Conservation (phyloP, 2,329 filamentous ascomycete species). For the Mycogone perniciosa region DNA sequence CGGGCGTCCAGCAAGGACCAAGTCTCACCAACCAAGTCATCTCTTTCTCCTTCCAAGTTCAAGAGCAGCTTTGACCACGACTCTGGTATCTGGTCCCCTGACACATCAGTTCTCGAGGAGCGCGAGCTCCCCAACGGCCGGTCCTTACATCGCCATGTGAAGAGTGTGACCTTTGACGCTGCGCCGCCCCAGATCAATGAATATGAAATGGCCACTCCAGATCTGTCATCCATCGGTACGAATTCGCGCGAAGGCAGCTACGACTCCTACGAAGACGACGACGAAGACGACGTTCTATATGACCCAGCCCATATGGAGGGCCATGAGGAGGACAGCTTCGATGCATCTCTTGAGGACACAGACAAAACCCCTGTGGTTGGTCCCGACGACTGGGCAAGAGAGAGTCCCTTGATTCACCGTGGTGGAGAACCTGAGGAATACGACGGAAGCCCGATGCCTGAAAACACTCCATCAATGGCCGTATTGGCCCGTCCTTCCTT, state of each 20-base stretch:
- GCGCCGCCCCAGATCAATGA: constrained; percentile 93
- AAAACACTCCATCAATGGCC: constrained; percentile 36
- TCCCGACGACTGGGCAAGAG: constrained; percentile 89
- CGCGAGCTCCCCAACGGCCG: constrained; percentile 57
- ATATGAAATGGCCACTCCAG: constrained; percentile 96
- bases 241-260: constrained; percentile 91
- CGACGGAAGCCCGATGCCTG: constrained; percentile 63
- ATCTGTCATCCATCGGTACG: constrained; percentile 84
- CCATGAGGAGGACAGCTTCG: constrained; percentile 83
- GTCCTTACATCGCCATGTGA: constrained; percentile 74
- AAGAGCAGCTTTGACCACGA: constrained; percentile 66
- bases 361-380: constrained; percentile 98
- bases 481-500: constrained; percentile 44
- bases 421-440: constrained; percentile 37
- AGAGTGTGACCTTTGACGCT: constrained; percentile 95
- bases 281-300: constrained; percentile 52
- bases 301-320: constrained; percentile 46
- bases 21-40: constrained; percentile 81
- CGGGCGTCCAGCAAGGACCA: constrained; percentile 62
- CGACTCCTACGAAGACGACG: constrained; percentile 72
- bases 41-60: constrained; percentile 63
- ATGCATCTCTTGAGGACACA: constrained; percentile 89
- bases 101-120: constrained; percentile 54
- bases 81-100: constrained; percentile 60
- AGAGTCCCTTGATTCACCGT: constrained; percentile 43